Evolutionary conservation across 768 basidiomycete species (phyloP), one percentile per base, ranked within the genome.

Genomic region (Suillus hirtellus): DNA sequence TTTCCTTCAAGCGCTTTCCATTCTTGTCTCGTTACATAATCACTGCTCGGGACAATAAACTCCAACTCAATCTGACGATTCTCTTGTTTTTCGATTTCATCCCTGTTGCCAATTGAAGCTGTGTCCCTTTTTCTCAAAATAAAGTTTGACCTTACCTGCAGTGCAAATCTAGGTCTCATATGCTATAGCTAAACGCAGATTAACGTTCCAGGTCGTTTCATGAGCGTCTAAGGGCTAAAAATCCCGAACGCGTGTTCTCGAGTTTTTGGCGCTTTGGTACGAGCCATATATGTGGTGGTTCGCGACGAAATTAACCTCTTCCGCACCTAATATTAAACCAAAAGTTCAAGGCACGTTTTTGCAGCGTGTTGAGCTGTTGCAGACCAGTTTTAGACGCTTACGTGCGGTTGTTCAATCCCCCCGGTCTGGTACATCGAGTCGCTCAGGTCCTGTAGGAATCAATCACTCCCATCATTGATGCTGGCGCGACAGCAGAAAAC

Each of bases 31-130:
- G 31, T 58, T 37, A 58, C 56, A 27, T 58, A 58, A 58, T 17
- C 56, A 6, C 10, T 42, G 21, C 42, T 58, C 56, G 24, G 56
- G 19, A 58, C 56, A 58, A 58, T 58, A 19, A 24, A 19, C 24
- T 27, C 14, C 27, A 49, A 27, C 27, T 52, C 24, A 27, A 14
- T 27, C 24, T 17, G 40, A 15, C 40, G 47, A 15, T 34, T 47
- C 34, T 53, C 52, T 53, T 53, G 52, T 53, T 53, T 53, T 35
- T 6, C 19, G 11, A 34, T 52, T 19, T n/a, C 10, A 31, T 31
- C 31, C 34, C 11, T 11, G 31, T 19, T 2, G 17, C 31, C 17
- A 11, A 11, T 19, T 31, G 10, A 19, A 31, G 4, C 24, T 19
- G 31, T 31, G 50, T 52, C 15, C 49, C 49, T 34, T 11, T 24